Evolutionary conservation across 1,139 yeast species (phyloP).

Genomic region (Yamadazyma jaroonii): DNA sequence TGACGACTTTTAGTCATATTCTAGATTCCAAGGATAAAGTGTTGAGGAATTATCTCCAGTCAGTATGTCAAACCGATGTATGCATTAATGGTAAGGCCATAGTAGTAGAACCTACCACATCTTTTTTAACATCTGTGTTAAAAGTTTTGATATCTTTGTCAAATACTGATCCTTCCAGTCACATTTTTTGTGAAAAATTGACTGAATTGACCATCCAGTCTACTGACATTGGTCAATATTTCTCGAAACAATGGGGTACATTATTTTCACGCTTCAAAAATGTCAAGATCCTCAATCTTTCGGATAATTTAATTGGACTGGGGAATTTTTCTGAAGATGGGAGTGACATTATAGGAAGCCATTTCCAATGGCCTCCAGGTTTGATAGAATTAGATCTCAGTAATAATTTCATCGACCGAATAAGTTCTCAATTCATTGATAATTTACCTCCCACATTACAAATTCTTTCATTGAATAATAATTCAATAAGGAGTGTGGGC

Average conservation of each 20-base stretch:
- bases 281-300: conserved; percentile 23
- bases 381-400: conserved; percentile 25
- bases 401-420: conserved; percentile 22
- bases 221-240: conserved; percentile 39
- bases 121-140: conserved; percentile 27
- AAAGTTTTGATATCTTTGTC: conserved; percentile 24
- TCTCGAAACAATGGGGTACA: conserved; percentile 31
- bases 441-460: conserved; percentile 28
- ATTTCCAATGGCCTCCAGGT: conserved; percentile 28
- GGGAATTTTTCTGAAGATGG: conserved; percentile 12
- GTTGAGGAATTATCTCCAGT: conserved; percentile 17
- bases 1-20: conserved; percentile 22
- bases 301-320: conserved; percentile 26
- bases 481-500: conserved; percentile 14
- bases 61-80: conserved; percentile 22
- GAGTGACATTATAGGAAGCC: conserved; percentile 22
- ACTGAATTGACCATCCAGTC: conserved; percentile 23
- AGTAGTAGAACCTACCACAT: conserved; percentile 26
- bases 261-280: conserved; percentile 25
- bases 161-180: conserved; percentile 7
- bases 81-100: conserved; percentile 28
- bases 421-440: conserved; percentile 21
- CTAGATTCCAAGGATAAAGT: conserved; percentile 15
- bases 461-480: conserved; percentile 19
- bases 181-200: conserved; percentile 19